phyloP scores from a whole-genome alignment of 345 rosid species.

The rapeseed (Brassica napus) region Da-Ae NC_063442.1:5179001-5179500 shows the following conservation, averaged over 20 bases:
- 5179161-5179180: background rate
- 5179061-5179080: no score
- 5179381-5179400: background rate
- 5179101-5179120: background rate
- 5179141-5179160: background rate
- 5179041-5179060: no score
- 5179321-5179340: background rate
- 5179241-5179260: background rate
- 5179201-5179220: background rate
- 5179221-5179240: background rate
- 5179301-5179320: no score
- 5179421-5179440: conserved; percentile 20
- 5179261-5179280: background rate
- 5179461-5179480: conserved; percentile 21
- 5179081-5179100: background rate
- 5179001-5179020: no score
- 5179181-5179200: background rate
- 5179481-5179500: conserved; percentile 10
- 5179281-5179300: background rate
- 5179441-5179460: conserved; percentile 21
- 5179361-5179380: conserved; percentile 7
- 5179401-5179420: conserved; percentile 2
- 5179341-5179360: background rate
- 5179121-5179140: background rate
- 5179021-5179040: no score